Percentiles rank a stretch among this genome's conserved stretches.
These are phyloP conservation scores for Venturia oleaginea DNA, from an alignment of 2,329 filamentous ascomycete genomes.

Conservation along the genomic window DNA sequence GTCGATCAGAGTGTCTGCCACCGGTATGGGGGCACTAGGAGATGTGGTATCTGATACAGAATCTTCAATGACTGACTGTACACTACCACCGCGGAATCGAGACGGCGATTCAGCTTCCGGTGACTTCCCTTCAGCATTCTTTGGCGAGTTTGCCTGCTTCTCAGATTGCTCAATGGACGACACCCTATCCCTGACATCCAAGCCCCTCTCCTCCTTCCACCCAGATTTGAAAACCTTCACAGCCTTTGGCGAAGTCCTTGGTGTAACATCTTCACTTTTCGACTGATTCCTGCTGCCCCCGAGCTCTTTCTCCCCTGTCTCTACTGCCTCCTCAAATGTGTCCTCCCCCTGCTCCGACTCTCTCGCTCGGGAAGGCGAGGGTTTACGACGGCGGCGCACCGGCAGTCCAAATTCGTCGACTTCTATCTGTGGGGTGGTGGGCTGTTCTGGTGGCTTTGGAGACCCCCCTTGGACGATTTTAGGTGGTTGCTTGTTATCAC, in stretches of 20 bases:
- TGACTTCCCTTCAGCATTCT: background rate
- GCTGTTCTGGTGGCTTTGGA: background rate
- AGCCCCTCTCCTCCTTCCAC: background rate
- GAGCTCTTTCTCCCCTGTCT: slow-evolving; percentile 14
- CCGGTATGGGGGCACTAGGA: background rate
- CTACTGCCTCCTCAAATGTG: slow-evolving; percentile 18
- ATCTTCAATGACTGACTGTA: background rate
- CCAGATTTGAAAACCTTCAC: background rate
- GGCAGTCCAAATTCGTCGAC: slow-evolving; percentile 31
- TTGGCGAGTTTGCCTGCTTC: background rate
- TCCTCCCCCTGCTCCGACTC: slow-evolving; percentile 14
- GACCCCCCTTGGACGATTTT: slow-evolving; percentile 18
- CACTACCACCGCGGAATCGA: background rate
- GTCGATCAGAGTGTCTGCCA: background rate
- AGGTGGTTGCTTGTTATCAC: slow-evolving; percentile 19
- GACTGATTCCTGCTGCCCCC: background rate
- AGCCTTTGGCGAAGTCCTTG: background rate
- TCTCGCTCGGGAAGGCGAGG: background rate
- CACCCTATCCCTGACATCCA: slow-evolving; percentile 1
- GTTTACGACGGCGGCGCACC: slow-evolving; percentile 16
- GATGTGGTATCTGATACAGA: background rate
- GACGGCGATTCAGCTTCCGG: background rate
- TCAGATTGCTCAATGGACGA: background rate
- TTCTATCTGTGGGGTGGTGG: slow-evolving; percentile 18
- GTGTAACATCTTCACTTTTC: background rate